These are phyloP conservation scores for Volvox reticuliferus DNA, from an alignment of 139 green algal species.

Conservation along the genomic window DNA sequence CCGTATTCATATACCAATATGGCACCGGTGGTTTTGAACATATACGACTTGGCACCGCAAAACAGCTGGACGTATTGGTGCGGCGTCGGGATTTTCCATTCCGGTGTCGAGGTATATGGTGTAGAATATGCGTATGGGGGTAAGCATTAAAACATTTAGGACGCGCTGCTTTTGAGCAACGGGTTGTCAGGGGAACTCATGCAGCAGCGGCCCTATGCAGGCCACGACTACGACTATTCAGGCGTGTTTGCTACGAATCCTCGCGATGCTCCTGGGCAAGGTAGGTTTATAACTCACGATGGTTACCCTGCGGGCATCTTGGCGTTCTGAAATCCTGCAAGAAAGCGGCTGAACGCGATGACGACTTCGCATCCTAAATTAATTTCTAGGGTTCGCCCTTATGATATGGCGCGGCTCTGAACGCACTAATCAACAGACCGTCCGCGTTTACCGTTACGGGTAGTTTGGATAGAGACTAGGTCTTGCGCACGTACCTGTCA, in stretches of 20 bases:
- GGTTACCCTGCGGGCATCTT: background rate
- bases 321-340: no score
- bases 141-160: slow-evolving; percentile 18
- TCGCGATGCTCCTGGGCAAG: slow-evolving; percentile 82
- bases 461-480: no score
- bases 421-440: no score
- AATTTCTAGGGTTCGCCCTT: no score
- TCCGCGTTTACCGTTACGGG: no score
- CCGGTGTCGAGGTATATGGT: slow-evolving; percentile 90
- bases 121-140: slow-evolving; percentile 92
- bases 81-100: slow-evolving; percentile 88
- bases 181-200: background rate
- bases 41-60: slow-evolving; percentile 87
- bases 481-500: no score
- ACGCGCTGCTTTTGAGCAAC: background rate
- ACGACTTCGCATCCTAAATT: no score
- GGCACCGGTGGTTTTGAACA: slow-evolving; percentile 78
- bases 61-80: slow-evolving; percentile 88
- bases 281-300: slow-evolving; percentile 26
- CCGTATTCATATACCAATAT: background rate
- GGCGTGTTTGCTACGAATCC: slow-evolving; percentile 93
- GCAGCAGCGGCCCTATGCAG: slow-evolving; percentile 38
- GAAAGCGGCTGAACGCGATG: no score
- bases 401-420: no score
- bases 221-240: slow-evolving; percentile 90